Base-by-base conservation (phyloP, 768 basidiomycete genomes). In the Pleurotus giganteus region DNA sequence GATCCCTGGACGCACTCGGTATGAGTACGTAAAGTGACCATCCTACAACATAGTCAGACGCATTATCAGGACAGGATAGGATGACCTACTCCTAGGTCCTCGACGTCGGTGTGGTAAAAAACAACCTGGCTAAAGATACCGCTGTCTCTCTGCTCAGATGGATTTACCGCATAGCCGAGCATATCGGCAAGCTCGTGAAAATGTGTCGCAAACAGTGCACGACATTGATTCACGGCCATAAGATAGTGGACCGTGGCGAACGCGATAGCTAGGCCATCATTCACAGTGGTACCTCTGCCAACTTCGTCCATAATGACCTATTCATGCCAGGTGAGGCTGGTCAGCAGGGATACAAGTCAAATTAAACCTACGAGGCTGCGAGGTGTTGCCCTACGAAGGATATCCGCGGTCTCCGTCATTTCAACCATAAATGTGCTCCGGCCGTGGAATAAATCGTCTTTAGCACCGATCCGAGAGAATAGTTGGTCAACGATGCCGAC, bases 251-350 rank as follows among this genome's bases (percentile, higher is more conserved):
- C 77, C 2, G 92, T 85, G 4, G 92, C 91, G 64, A 93, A 98
- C 15, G 97, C 95, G 47, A 98, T 91, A 0, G 96, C 93, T 12
- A 98, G 69, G 8, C 96, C 96, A 63, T 97, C 95, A 57, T 84
- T 84, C 6, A 94, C 85, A 0, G 94, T 94, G 4, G 96, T 98
- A 29, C 96, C 96, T 61, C 96, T 76, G 4, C 96, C 96, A n/a
- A 99, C 94, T 74, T 99, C 96, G 66, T 99, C 96, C 92, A 99
- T 95, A 58, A 99, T 95, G n/a, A 98, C 89, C 92, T 94, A 31
- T 34, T 9, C n/a, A 41, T 36, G 12, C 31, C 17, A 46, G 15
- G 9, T 23, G n/a, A 34, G 19, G 4, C n/a, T 29, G 23, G 5
- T 28, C 26, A 3, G n/a, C n/a, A n/a, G 23, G 26, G 11, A 9